phyloP scores from a whole-genome alignment of 129 eudicot species.

The Flaveria trinervia region DNA sequence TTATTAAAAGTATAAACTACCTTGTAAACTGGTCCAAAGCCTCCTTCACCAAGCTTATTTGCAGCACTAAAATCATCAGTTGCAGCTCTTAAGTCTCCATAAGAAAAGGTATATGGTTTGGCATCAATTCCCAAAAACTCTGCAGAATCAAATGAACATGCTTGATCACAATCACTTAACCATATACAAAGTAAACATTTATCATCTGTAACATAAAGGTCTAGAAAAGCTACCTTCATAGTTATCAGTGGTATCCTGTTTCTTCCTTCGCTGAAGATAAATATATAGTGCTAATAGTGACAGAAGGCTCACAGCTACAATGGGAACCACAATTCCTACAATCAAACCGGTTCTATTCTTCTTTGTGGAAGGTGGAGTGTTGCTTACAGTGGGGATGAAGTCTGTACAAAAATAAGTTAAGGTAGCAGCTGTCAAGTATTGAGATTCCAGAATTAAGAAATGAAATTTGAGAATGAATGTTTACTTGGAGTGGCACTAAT shows the following conservation, averaged over 20 bases:
- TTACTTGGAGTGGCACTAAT: conserved; percentile 85
- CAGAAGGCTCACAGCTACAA: conserved; percentile 44
- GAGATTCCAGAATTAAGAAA: neutral
- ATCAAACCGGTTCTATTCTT: conserved; percentile 56
- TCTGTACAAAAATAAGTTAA: conserved; percentile 38
- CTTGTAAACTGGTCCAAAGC: conserved; percentile 81
- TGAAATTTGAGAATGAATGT: neutral
- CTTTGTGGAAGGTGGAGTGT: conserved; percentile 50
- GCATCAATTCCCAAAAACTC: conserved; percentile 73
- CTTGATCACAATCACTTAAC: neutral
- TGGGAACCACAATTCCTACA: conserved; percentile 59
- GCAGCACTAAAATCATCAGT: conserved; percentile 59
- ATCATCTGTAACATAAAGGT: neutral
- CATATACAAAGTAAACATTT: neutral
- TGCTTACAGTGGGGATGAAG: conserved; percentile 52
- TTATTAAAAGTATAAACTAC: conserved; percentile 29
- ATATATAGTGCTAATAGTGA: conserved; percentile 39
- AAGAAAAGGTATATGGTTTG: conserved; percentile 59
- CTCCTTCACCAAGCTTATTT: conserved; percentile 84
- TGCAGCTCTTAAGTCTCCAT: conserved; percentile 63
- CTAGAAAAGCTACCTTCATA: conserved; percentile 58
- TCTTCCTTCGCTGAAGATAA: conserved; percentile 48
- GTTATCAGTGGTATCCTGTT: conserved; percentile 31
- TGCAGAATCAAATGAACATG: conserved; percentile 28
- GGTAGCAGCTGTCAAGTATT: conserved; percentile 21